Percentiles rank a stretch among this genome's conserved stretches.
These are phyloP conservation scores for Curvularia lunata DNA, from an alignment of 2,329 filamentous ascomycete genomes.

Conservation along the genomic window DNA sequence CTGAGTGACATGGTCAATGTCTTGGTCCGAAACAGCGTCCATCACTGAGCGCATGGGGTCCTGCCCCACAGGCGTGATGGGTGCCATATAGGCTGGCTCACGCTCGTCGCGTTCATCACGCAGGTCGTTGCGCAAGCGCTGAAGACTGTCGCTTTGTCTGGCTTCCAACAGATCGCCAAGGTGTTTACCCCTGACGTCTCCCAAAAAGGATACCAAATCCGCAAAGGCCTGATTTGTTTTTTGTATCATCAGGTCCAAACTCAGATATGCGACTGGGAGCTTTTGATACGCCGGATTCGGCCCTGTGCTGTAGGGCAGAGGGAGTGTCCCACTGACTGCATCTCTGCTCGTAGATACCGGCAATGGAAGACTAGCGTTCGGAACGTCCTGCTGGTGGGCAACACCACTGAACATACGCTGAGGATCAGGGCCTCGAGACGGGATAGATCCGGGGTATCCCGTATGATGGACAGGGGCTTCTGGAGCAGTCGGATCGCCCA, in stretches of 20 bases:
- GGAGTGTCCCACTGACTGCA: slow-evolving; percentile 18
- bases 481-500: slow-evolving; percentile 32
- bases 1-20: slow-evolving; percentile 54
- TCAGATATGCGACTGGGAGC: slow-evolving; percentile 52
- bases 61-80: slow-evolving; percentile 54
- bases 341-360: slow-evolving; percentile 23
- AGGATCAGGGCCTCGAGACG: slow-evolving; percentile 34
- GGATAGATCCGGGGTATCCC: slow-evolving; percentile 28
- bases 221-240: slow-evolving; percentile 55
- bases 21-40: slow-evolving; percentile 49
- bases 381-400: slow-evolving; percentile 25
- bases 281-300: slow-evolving; percentile 38
- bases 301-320: slow-evolving; percentile 31
- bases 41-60: slow-evolving; percentile 53
- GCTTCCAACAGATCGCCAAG: slow-evolving; percentile 54
- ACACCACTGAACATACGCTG: slow-evolving; percentile 28
- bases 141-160: slow-evolving; percentile 52
- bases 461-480: slow-evolving; percentile 33
- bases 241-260: slow-evolving; percentile 56
- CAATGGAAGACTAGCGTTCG: slow-evolving; percentile 24
- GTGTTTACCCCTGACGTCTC: slow-evolving; percentile 48
- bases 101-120: slow-evolving; percentile 55
- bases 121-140: slow-evolving; percentile 53
- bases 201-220: slow-evolving; percentile 50
- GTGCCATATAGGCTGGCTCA: slow-evolving; percentile 59